These are phyloP conservation scores for Alternaria burnsii DNA, from an alignment of 2,329 filamentous ascomycete genomes.

Conservation along the genomic window DNA sequence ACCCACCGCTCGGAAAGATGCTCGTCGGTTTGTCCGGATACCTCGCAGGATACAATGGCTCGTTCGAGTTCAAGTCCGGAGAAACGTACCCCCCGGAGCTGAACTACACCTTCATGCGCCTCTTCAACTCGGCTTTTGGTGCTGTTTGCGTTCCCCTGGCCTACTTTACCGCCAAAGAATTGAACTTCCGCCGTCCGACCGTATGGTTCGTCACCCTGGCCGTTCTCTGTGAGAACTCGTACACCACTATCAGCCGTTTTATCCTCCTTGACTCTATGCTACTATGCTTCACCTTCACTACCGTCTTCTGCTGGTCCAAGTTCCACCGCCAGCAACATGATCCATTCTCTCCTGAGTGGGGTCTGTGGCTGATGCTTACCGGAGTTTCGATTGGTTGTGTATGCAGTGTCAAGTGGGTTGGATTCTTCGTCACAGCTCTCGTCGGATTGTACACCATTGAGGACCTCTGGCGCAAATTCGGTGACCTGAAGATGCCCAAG, in stretches of 20 bases:
- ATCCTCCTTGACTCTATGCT: constrained; percentile 99
- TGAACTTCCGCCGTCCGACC: constrained; percentile 84
- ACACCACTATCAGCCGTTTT: constrained; percentile 98
- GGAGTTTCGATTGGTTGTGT: constrained; percentile 97
- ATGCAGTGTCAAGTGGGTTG: constrained; percentile 98
- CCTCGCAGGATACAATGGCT: constrained; percentile 96
- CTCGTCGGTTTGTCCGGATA: constrained; percentile 96
- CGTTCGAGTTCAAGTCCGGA: constrained; percentile 99
- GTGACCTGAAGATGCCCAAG: constrained; percentile 88
- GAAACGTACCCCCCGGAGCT: constrained; percentile 93
- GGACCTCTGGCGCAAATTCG: constrained; percentile 98
- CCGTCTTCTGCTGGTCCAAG: constrained; percentile 94
- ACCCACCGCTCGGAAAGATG: constrained; percentile 97
- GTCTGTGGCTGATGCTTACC: constrained; percentile 90
- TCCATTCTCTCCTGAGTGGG: constrained; percentile 92
- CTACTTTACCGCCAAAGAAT: constrained; percentile 91
- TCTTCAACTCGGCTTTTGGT: constrained; percentile 96
- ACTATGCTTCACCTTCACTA: constrained; percentile 97
- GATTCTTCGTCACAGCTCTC: constrained; percentile 92
- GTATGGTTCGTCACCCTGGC: constrained; percentile 96
- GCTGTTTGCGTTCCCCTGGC: constrained; percentile 91
- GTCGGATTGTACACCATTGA: constrained; percentile 96
- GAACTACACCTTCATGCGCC: constrained; percentile 97
- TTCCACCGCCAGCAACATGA: constrained; percentile 89
- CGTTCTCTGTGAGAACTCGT: constrained; percentile 99